A percentile compares a stretch with the other conserved stretches of the same genome.
phyloP scores from a whole-genome alignment of 1,139 yeast genomes.

The Sugiyamaella japonica region DNA sequence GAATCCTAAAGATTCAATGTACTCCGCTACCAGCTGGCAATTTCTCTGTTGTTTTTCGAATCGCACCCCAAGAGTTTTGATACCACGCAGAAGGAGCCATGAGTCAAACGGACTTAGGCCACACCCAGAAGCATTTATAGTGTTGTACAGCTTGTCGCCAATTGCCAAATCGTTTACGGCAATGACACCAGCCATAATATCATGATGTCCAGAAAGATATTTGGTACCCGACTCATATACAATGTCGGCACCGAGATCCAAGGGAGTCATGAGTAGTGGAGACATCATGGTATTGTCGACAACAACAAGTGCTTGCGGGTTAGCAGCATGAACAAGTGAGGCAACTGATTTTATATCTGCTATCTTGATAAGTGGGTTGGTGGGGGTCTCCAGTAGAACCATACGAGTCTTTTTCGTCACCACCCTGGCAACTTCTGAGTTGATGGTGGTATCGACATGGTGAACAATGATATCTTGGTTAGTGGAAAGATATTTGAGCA shows the following conservation, averaged over 20 bases:
- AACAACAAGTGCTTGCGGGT: constrained; percentile 71
- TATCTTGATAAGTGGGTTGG: constrained; percentile 87
- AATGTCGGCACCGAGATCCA: constrained; percentile 83
- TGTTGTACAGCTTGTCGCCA: constrained; percentile 69
- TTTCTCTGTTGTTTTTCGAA: constrained; percentile 85
- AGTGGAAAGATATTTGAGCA: constrained; percentile 68
- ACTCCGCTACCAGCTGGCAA: constrained; percentile 71
- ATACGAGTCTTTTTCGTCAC: constrained; percentile 58
- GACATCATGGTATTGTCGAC: constrained; percentile 97
- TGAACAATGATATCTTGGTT: constrained; percentile 68
- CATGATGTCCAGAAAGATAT: constrained; percentile 91
- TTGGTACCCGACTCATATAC: constrained; percentile 93
- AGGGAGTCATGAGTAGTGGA: constrained; percentile 80
- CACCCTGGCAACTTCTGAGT: constrained; percentile 50
- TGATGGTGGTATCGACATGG: constrained; percentile 81
- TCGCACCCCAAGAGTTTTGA: constrained; percentile 81
- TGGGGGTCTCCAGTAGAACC: constrained; percentile 85
- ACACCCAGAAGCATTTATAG: constrained; percentile 86
- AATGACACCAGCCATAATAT: constrained; percentile 90
- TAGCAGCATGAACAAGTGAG: constrained; percentile 61
- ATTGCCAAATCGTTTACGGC: constrained; percentile 65
- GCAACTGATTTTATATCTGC: constrained; percentile 73
- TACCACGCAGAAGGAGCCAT: constrained; percentile 83
- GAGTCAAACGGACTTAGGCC: constrained; percentile 90
- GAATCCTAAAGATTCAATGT: constrained; percentile 57